Evolutionary conservation across 257 asterid species (phyloP).

Genomic region (Vinca minor): DNA sequence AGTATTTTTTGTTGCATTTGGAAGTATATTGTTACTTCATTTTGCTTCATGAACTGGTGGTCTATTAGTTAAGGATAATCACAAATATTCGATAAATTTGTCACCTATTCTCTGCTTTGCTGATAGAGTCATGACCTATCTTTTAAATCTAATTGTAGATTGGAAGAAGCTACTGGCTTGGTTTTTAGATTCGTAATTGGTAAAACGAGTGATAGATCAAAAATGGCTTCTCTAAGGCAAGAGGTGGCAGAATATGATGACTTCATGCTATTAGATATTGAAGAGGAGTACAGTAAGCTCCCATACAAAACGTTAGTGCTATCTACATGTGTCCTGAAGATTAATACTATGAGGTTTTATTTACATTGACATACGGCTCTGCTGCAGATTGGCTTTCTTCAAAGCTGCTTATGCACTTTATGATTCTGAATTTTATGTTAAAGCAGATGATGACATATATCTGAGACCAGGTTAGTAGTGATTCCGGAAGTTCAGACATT

Average conservation of each 20-base stretch:
- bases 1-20: background rate
- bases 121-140: slow-evolving; percentile 13
- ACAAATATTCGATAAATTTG: background rate
- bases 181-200: slow-evolving; percentile 85
- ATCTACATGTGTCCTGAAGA: slow-evolving; percentile 5
- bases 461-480: slow-evolving; percentile 69
- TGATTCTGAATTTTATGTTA: slow-evolving; percentile 88
- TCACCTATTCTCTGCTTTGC: background rate
- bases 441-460: slow-evolving; percentile 97
- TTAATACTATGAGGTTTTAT: slow-evolving; percentile 4
- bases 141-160: slow-evolving; percentile 47
- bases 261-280: slow-evolving; percentile 80
- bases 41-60: background rate
- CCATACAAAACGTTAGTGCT: slow-evolving; percentile 97
- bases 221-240: slow-evolving; percentile 76
- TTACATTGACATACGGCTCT: slow-evolving; percentile 22
- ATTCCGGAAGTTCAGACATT: slow-evolving; percentile 12
- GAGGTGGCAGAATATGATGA: slow-evolving; percentile 82
- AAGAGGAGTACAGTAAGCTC: slow-evolving; percentile 98
- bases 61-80: background rate
- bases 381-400: slow-evolving; percentile 80
- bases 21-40: background rate
- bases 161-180: slow-evolving; percentile 98
- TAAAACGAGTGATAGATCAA: slow-evolving; percentile 56
- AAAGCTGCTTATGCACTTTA: slow-evolving; percentile 94